Percentiles rank a stretch among this genome's conserved stretches.
Conservation (phyloP, 2,329 filamentous ascomycete genomes). For the Scedosporium aurantiacum region DNA sequence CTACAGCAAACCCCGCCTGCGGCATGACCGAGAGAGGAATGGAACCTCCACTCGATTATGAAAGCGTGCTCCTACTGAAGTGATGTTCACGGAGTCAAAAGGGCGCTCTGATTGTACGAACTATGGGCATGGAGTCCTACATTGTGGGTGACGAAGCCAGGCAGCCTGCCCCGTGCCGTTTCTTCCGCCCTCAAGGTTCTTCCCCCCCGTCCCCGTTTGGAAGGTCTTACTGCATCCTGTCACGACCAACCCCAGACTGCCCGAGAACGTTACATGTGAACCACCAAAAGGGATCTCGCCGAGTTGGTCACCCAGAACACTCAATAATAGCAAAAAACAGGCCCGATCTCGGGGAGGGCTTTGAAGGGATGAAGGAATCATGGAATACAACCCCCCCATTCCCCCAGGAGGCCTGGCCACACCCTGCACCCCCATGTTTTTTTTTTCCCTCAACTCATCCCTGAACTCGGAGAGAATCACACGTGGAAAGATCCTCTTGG, state of each 20-base stretch:
- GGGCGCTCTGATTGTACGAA: no score
- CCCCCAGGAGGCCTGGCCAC: no score
- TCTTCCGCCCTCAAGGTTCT: background rate
- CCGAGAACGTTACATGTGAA: background rate
- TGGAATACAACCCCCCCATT: background rate
- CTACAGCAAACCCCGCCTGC: background rate
- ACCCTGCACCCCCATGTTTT: background rate
- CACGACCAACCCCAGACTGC: background rate
- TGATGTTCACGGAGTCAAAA: no score
- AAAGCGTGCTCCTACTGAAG: no score
- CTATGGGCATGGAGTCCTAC: no score
- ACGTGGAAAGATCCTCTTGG: background rate
- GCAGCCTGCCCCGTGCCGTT: no score
- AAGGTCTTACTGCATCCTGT: background rate
- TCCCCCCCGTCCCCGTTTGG: background rate
- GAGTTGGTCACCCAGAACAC: no score
- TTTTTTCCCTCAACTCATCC: background rate
- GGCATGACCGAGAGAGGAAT: background rate
- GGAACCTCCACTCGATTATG: no score
- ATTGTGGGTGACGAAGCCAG: no score
- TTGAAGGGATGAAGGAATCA: background rate
- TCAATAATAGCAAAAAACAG: no score
- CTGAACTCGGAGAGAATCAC: no score
- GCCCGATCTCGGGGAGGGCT: background rate
- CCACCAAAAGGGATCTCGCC: background rate